Evolutionary conservation across 768 basidiomycete species (phyloP).

Genomic region (Rhizopogon vesiculosus): DNA sequence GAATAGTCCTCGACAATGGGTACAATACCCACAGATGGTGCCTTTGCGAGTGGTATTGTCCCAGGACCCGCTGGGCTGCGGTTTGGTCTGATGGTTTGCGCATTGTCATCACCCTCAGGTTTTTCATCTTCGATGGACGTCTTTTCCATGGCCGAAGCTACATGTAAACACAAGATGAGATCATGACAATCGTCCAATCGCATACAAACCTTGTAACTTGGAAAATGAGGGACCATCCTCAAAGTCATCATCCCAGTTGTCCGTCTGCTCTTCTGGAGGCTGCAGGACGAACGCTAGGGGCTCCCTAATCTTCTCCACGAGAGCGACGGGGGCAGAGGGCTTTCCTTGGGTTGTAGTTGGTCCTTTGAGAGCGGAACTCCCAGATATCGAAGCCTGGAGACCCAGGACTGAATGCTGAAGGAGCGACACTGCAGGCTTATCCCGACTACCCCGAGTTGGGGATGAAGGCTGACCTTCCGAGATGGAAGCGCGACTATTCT

Average conservation of each 20-base stretch:
- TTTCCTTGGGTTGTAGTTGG: conserved; percentile 13
- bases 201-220: conserved; percentile 62
- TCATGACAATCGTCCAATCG: not conserved
- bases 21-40: conserved; percentile 56
- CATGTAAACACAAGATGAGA: not conserved
- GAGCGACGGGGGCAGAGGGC: conserved; percentile 20
- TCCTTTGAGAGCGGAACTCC: conserved; percentile 22
- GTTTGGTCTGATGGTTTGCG: conserved; percentile 73
- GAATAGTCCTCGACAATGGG: conserved; percentile 90
- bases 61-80: conserved; percentile 58
- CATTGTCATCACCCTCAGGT: conserved; percentile 62
- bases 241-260: conserved; percentile 99
- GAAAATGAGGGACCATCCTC: conserved; percentile 88
- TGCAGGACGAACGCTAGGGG: conserved; percentile 64
- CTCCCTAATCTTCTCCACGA: conserved; percentile 38
- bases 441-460: conserved; percentile 31
- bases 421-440: conserved; percentile 20
- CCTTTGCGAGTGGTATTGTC: conserved; percentile 50
- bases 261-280: conserved; percentile 80
- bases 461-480: conserved; percentile 40
- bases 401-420: conserved; percentile 29
- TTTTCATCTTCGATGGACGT: conserved; percentile 52
- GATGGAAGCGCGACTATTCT: conserved; percentile 37
- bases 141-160: conserved; percentile 55
- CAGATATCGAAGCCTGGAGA: conserved; percentile 30